Percentiles rank a stretch among this genome's conserved stretches.
phyloP scores from a whole-genome alignment of 2,329 filamentous ascomycete genomes.

The Trichophyton verrucosum region DNA sequence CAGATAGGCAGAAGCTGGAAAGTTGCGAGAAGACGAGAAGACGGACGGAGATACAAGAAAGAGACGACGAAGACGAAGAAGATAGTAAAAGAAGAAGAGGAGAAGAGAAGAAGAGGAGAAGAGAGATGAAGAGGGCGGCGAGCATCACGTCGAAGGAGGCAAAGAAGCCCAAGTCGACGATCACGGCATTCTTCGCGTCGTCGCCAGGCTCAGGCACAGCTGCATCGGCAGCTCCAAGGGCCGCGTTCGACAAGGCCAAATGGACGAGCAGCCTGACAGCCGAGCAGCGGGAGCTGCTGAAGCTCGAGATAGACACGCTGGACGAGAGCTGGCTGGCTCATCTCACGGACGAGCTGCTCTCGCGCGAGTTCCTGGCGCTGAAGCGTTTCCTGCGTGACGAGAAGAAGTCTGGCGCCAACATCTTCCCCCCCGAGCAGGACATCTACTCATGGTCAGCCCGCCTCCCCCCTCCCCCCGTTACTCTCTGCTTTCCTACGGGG shows the following conservation, averaged over 20 bases:
- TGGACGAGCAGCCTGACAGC: constrained; percentile 70
- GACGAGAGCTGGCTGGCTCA: constrained; percentile 83
- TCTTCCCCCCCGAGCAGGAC: constrained; percentile 79
- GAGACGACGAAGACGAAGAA: neutral
- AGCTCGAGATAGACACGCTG: constrained; percentile 83
- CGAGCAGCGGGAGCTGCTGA: constrained; percentile 71
- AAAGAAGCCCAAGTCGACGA: constrained; percentile 66
- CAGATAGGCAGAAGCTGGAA: too few species aligned
- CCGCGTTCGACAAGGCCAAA: constrained; percentile 67
- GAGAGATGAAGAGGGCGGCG: neutral
- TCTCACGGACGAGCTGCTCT: constrained; percentile 73
- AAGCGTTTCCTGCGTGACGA: constrained; percentile 81
- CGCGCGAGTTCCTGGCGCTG: constrained; percentile 68
- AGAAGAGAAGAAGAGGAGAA: neutral
- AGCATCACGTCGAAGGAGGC: neutral
- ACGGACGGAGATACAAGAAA: neutral
- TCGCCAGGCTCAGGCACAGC: neutral
- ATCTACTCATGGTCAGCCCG: constrained; percentile 73
- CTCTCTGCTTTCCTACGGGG: neutral
- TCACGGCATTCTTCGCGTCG: constrained; percentile 73
- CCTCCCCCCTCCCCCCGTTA: too few species aligned
- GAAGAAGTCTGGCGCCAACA: constrained; percentile 56
- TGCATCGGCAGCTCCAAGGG: neutral
- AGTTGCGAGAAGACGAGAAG: neutral
- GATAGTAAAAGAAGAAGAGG: neutral